Percentiles rank a stretch among this genome's conserved stretches.
phyloP scores from a whole-genome alignment of 2,329 filamentous ascomycete species.

The Pezicula neosporulosa region DNA sequence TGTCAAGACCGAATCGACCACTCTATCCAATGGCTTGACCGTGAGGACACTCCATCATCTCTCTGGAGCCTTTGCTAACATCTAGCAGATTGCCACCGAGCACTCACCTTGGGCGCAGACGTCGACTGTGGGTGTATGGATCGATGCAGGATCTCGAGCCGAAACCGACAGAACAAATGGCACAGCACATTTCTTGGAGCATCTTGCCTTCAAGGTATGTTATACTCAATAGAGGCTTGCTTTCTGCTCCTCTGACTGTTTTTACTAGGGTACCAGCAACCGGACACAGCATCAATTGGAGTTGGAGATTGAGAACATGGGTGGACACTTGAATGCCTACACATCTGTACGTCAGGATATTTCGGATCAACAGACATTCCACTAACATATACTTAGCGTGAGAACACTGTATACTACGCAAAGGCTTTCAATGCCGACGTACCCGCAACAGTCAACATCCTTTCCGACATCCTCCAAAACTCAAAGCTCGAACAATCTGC shows the following conservation, averaged over 20 bases:
- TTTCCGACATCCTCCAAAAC: conserved; percentile 98
- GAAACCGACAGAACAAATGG: conserved; percentile 99
- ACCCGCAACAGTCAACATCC: conserved; percentile 93
- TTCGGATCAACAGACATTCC: conserved; percentile 6
- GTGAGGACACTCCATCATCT: conserved; percentile 46
- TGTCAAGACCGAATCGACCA: conserved; percentile 92
- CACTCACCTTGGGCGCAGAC: conserved; percentile 98
- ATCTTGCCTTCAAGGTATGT: conserved; percentile 96
- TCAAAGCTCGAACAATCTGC: conserved; percentile 92
- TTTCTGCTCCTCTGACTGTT: conserved; percentile 17
- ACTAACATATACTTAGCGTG: conserved; percentile 57
- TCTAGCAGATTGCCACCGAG: conserved; percentile 83
- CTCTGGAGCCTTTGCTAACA: conserved; percentile 25
- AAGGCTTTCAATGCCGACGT: conserved; percentile 99
- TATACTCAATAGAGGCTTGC: conserved; percentile 12
- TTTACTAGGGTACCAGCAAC: conserved; percentile 77
- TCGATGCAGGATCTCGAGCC: conserved; percentile 95
- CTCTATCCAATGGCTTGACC: conserved; percentile 95
- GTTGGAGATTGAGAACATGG: conserved; percentile 99
- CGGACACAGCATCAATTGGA: conserved; percentile 96
- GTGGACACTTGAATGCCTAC: conserved; percentile 98
- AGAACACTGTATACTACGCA: conserved; percentile 99
- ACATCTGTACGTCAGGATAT: conserved; percentile 73
- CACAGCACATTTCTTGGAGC: conserved; percentile 98
- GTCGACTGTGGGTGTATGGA: conserved; percentile 97